These are phyloP conservation scores for Lachnellula hyalina DNA, from an alignment of 2,329 filamentous ascomycete species.

Conservation along the genomic window DNA sequence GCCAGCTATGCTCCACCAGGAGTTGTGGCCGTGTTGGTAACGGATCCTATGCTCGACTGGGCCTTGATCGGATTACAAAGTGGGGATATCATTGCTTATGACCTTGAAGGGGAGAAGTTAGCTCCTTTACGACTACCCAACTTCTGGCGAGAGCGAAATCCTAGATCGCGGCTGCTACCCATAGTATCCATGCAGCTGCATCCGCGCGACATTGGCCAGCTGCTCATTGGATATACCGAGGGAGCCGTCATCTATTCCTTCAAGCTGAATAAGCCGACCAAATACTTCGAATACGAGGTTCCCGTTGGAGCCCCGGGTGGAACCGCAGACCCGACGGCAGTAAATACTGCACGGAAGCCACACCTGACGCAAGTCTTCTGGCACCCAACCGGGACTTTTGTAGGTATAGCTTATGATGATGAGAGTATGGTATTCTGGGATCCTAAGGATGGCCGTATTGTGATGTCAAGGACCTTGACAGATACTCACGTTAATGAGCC, in stretches of 20 bases:
- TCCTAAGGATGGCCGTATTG: conserved; percentile 74
- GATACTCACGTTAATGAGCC: conserved; percentile 69
- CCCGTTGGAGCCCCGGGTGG: conserved; percentile 76
- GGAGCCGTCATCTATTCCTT: conserved; percentile 90
- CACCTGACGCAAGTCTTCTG: conserved; percentile 78
- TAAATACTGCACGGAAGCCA: conserved; percentile 62
- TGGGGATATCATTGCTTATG: conserved; percentile 87
- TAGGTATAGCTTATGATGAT: conserved; percentile 45
- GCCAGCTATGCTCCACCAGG: conserved; percentile 72
- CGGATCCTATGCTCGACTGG: conserved; percentile 91
- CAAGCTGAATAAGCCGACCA: conserved; percentile 76
- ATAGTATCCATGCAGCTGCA: conserved; percentile 80
- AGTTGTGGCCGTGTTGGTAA: conserved; percentile 66
- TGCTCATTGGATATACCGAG: conserved; percentile 85
- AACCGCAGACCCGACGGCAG: conserved; percentile 55
- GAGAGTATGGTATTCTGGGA: conserved; percentile 94
- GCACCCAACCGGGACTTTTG: conserved; percentile 70
- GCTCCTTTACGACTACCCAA: conserved; percentile 80
- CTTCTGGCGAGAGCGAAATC: conserved; percentile 72
- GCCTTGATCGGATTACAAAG: conserved; percentile 77
- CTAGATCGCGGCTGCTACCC: conserved; percentile 56
- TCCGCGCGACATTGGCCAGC: conserved; percentile 83
- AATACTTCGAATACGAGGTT: conserved; percentile 79
- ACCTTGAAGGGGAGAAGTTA: conserved; percentile 75
- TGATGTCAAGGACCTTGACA: conserved; percentile 77